These are phyloP conservation scores for Erythrophleum ivorense DNA, from an alignment of 331 rosid species.

Conservation along the genomic window DNA sequence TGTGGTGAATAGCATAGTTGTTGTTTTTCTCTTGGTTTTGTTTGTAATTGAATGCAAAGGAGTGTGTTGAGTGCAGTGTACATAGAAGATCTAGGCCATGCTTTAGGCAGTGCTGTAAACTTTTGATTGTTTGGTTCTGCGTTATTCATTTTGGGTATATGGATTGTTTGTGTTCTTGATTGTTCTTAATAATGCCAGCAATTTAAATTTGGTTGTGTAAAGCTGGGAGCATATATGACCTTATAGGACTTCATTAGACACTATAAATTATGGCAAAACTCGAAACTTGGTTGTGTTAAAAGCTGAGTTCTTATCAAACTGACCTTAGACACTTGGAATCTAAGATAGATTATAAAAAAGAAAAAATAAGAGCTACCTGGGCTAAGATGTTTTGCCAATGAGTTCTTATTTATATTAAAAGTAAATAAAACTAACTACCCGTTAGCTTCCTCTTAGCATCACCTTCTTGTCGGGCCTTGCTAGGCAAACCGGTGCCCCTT, in stretches of 20 bases:
- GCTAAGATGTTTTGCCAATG: no score
- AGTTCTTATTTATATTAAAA: no score
- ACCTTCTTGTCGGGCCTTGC: no score
- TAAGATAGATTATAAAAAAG: no score
- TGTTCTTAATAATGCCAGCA: conserved; percentile 36
- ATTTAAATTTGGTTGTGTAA: conserved; percentile 31
- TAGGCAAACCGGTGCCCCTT: no score
- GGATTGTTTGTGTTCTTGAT: conserved; percentile 41
- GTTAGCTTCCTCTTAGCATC: no score
- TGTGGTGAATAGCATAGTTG: conserved; percentile 41
- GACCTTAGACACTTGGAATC: neutral
- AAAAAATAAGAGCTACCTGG: no score
- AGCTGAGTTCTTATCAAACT: neutral
- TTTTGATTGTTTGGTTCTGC: conserved; percentile 48
- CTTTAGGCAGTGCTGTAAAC: conserved; percentile 43
- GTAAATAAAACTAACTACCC: no score
- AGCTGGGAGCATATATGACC: neutral
- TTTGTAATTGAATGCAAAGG: conserved; percentile 43
- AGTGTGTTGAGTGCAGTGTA: conserved; percentile 61
- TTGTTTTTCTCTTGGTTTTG: conserved; percentile 48
- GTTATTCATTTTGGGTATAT: conserved; percentile 45
- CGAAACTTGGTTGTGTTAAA: neutral
- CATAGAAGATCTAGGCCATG: conserved; percentile 48
- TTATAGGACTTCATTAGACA: conserved; percentile 2
- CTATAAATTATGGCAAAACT: neutral